A percentile compares a stretch with the other conserved stretches of the same genome.
phyloP scores from a whole-genome alignment of 257 asterid genomes.

The Marsdenia floribunda region DNA sequence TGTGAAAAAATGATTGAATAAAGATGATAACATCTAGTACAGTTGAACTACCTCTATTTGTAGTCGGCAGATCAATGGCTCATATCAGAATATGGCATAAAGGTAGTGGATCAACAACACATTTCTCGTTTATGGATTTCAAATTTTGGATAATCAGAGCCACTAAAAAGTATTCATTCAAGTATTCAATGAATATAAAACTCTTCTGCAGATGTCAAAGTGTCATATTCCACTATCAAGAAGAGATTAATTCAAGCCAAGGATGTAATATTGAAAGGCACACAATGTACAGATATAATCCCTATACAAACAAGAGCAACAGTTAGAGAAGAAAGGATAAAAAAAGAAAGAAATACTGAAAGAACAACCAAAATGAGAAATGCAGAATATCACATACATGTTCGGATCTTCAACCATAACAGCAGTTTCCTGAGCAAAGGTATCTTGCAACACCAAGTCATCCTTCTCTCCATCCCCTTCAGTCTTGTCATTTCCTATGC shows the following conservation, averaged over 20 bases:
- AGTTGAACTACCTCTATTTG: not conserved
- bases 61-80: not conserved
- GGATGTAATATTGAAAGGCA: not conserved
- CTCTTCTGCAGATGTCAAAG: not conserved
- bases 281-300: not conserved
- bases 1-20: not conserved
- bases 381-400: constrained; percentile 40
- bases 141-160: not conserved
- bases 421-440: constrained; percentile 99
- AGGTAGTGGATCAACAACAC: not conserved
- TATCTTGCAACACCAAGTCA: constrained; percentile 92
- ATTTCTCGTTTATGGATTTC: not conserved
- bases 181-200: not conserved
- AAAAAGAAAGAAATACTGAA: not conserved
- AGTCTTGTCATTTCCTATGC: constrained; percentile 43
- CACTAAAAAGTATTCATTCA: not conserved
- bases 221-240: not conserved
- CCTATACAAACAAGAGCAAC: not conserved
- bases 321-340: not conserved
- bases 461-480: constrained; percentile 87
- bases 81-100: not conserved
- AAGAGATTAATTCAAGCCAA: not conserved
- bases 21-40: not conserved
- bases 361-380: not conserved
- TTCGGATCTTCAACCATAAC: constrained; percentile 97